Evolutionary conservation across 441 rosid species (phyloP).

Genomic region (Kokia cookei): DNA sequence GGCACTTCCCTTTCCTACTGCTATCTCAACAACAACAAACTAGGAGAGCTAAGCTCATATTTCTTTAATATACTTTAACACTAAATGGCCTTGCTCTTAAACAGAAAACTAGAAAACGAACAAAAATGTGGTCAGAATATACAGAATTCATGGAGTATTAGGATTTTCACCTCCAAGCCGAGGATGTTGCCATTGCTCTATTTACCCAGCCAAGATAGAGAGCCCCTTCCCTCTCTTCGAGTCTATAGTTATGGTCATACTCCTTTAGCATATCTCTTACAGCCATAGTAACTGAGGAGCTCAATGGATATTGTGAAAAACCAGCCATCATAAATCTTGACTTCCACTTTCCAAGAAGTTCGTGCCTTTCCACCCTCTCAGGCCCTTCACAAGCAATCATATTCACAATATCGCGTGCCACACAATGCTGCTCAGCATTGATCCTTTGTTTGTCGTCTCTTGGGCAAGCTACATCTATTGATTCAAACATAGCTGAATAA

Average conservation of each 20-base stretch:
- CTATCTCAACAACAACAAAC: not conserved
- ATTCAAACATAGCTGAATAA: conserved; percentile 57
- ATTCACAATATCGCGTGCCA: conserved; percentile 71
- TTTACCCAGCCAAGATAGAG: conserved; percentile 51
- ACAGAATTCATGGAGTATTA: conserved; percentile 10
- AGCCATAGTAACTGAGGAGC: conserved; percentile 24
- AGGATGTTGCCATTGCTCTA: conserved; percentile 51
- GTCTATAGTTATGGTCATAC: conserved; percentile 31
- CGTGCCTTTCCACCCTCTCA: conserved; percentile 71
- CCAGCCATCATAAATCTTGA: conserved; percentile 51
- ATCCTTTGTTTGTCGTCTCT: conserved; percentile 50
- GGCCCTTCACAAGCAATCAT: conserved; percentile 63
- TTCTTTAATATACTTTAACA: not conserved
- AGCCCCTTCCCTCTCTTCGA: conserved; percentile 42
- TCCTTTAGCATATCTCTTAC: conserved; percentile 28
- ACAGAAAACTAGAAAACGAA: not conserved
- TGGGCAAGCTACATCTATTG: conserved; percentile 41
- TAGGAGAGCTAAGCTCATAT: not conserved
- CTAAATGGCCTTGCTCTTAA: not conserved
- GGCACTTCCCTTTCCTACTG: not conserved
- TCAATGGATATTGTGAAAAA: conserved; percentile 31
- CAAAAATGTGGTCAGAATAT: conserved; percentile 11
- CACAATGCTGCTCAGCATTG: conserved; percentile 67
- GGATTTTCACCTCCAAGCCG: conserved; percentile 55
- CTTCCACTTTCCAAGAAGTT: conserved; percentile 59